Conservation (phyloP, 2,329 filamentous ascomycete species). For the Calonectria montana region DNA sequence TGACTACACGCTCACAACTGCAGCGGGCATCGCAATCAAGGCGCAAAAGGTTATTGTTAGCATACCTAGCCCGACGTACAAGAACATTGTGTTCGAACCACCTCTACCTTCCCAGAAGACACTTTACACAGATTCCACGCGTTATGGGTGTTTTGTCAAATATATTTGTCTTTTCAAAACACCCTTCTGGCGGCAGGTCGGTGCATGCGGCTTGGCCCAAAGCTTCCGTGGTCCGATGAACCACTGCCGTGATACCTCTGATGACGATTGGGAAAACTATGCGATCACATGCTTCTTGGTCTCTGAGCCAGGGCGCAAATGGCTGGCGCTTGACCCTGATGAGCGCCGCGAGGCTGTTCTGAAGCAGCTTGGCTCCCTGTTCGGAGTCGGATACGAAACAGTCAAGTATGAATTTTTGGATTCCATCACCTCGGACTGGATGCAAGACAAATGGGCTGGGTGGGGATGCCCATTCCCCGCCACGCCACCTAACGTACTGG, state of each 20-base stretch:
- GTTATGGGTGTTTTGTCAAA: conserved; percentile 29
- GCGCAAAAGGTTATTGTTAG: conserved; percentile 24
- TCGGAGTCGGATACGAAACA: conserved; percentile 1
- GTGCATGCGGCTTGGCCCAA: conserved; percentile 22
- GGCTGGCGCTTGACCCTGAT: background rate
- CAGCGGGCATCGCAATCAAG: background rate
- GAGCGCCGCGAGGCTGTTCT: background rate
- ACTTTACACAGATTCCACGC: background rate
- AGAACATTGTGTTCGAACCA: conserved; percentile 13
- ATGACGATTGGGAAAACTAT: conserved; percentile 11
- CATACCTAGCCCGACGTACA: conserved; percentile 14
- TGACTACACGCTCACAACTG: background rate
- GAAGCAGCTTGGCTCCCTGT: conserved; percentile 11
- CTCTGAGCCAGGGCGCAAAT: conserved; percentile 2
- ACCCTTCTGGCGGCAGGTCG: conserved; percentile 21
- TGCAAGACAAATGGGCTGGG: conserved; percentile 22
- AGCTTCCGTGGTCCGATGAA: conserved; percentile 21
- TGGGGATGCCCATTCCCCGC: conserved; percentile 18
- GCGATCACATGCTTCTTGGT: conserved; percentile 15
- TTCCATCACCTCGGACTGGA: conserved; percentile 18
- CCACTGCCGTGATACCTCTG: conserved; percentile 19
- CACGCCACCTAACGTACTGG: background rate
- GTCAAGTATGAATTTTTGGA: conserved; percentile 17
- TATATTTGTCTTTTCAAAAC: conserved; percentile 26
- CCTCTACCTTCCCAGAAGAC: background rate